Evolutionary conservation across 371 early-diverging fungal genomes (phyloP), one percentile per base, ranked within the genome.

Genomic region (Lichtheimia ramosa): DNA sequence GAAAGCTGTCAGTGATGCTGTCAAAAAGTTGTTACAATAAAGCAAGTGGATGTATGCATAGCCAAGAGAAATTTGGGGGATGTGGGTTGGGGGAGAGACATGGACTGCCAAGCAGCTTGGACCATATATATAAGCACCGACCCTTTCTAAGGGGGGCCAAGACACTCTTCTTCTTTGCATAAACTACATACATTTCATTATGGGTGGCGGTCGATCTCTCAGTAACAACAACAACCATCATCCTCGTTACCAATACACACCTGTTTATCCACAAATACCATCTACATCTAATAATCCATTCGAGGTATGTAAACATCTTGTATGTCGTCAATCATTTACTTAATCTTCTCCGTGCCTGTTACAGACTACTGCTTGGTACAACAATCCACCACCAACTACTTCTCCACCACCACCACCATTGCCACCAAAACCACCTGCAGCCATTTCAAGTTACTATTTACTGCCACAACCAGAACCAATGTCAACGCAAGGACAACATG

Each of bases 1-100:
- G 69, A 86, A 85, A 61, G 52, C 61, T 48, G 89, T 92, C 15
- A 84, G 85, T 46, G 84, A 85, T 20, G 66, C 77, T 23, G 90
- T 82, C 34, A 91, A 89, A 65, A 79, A 69, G 43, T 23, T 70
- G 18, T 77, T 6, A 34, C 58, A 58, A 24, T 58, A 43, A 40
- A 58, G 24, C 21, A 21, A 23, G 16, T 8, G 10, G 10, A 10
- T 34, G 10, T 8, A 23, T 18, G 2, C 20, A 20, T 5, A 46
- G 46, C 34, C 34, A 57, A 48, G 57, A 57, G 43, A 34, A 34
- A 34, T 10, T 34, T 34, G 34, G 34, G 34, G 34, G 34, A 8
- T 34, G 34, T 6, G 34, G 28, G 28, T 12, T 10, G 23, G 51
- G 25, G 3, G 8, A 53, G 16, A 24, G n/a, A n/a, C n/a, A 2